Evolutionary conservation across 768 basidiomycete species (phyloP).

Genomic region (Suillus bovinus): DNA sequence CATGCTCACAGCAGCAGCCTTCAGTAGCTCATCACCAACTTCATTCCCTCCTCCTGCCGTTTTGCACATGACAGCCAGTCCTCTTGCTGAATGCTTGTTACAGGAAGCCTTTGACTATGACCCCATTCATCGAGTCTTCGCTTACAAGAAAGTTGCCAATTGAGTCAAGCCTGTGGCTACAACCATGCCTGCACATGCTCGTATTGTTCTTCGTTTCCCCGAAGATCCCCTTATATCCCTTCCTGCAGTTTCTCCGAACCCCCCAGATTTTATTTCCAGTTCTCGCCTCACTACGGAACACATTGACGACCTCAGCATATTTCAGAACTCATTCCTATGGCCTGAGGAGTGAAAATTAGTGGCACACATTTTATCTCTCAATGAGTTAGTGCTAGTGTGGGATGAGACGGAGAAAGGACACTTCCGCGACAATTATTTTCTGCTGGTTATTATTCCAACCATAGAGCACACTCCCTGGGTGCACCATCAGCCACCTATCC

Average conservation of each 20-base stretch:
- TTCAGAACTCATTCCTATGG: constrained; percentile 1
- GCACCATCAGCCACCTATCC: no score
- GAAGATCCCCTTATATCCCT: constrained; percentile 11
- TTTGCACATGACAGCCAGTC: no score
- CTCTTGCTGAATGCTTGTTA: no score
- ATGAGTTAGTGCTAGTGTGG: constrained; percentile 41
- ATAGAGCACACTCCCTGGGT: no score
- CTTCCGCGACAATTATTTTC: constrained; percentile 36
- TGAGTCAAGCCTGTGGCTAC: no score
- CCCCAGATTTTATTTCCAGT: not conserved
- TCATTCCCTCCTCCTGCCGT: not conserved
- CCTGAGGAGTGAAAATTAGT: constrained; percentile 9
- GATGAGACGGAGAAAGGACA: constrained; percentile 35
- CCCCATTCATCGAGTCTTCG: no score
- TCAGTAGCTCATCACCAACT: no score
- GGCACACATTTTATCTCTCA: constrained; percentile 28
- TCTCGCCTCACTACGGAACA: not conserved
- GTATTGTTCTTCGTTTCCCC: no score
- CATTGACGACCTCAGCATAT: not conserved
- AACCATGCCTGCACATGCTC: no score
- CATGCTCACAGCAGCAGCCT: no score
- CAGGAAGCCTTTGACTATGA: no score
- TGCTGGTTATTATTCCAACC: constrained; percentile 31
- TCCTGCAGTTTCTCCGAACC: constrained; percentile 11
- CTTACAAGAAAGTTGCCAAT: no score